A percentile compares a stretch with the other conserved stretches of the same genome.
Conservation (phyloP, 108 stramenopile species). For the Phaeodactylum tricornutum region DNA sequence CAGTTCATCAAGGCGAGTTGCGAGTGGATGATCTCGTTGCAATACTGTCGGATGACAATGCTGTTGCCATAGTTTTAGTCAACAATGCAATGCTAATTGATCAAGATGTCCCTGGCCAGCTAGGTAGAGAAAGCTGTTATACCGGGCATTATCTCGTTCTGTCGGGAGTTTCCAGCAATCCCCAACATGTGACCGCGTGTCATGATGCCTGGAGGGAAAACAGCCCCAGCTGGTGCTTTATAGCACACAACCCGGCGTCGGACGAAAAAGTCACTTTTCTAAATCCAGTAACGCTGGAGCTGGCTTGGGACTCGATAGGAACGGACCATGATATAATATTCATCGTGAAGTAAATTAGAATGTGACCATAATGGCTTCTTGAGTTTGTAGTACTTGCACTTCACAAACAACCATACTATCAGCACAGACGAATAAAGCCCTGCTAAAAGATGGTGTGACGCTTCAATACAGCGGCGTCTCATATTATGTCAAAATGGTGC, state of each 20-base stretch:
- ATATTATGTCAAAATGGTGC: too few relatives aligned
- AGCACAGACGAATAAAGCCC: too few relatives aligned
- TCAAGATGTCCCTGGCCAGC: too few relatives aligned
- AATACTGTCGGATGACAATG: conserved; percentile 37
- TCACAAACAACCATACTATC: too few relatives aligned
- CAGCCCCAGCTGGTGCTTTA: conserved; percentile 4
- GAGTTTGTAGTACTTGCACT: too few relatives aligned
- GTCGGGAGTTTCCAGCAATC: conserved; percentile 39
- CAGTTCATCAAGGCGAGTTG: conserved; percentile 1
- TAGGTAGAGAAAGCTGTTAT: conserved; percentile 12
- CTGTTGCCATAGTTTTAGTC: conserved; percentile 59
- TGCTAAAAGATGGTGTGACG: too few relatives aligned
- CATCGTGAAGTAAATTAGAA: too few relatives aligned
- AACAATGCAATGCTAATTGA: conserved; percentile 44
- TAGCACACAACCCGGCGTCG: conserved; percentile 5
- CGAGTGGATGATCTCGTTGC: conserved; percentile 26
- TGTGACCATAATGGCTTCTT: too few relatives aligned
- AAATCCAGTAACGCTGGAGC: conserved; percentile 33
- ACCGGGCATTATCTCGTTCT: conserved; percentile 66
- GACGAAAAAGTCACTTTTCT: conserved; percentile 18
- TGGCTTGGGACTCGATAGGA: conserved; percentile 56
- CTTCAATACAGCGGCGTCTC: too few relatives aligned
- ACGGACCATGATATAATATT: conserved; percentile 77
- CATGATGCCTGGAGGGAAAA: neutral
- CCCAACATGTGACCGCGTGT: conserved; percentile 10